These are phyloP conservation scores for Annulohypoxylon nitens DNA, from an alignment of 495 filamentous ascomycete species.

Conservation along the genomic window DNA sequence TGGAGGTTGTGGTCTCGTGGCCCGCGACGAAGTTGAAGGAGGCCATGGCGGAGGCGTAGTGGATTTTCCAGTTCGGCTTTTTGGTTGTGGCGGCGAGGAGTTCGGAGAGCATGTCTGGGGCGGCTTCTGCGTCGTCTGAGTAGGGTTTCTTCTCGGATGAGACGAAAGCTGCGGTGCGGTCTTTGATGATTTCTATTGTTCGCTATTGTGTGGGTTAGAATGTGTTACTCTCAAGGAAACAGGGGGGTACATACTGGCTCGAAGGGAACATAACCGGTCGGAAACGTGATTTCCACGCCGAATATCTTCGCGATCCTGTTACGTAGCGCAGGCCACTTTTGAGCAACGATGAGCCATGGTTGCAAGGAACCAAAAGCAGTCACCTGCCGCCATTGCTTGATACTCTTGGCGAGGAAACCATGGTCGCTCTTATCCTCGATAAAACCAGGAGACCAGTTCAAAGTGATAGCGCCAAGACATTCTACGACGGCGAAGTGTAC, in stretches of 20 bases:
- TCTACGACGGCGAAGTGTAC: slow-evolving; percentile 60
- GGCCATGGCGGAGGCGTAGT: slow-evolving; percentile 46
- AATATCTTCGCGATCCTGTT: slow-evolving; percentile 25
- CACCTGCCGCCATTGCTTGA: slow-evolving; percentile 54
- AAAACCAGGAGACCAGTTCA: slow-evolving; percentile 58
- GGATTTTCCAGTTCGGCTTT: slow-evolving; percentile 52
- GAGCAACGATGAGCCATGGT: slow-evolving; percentile 14
- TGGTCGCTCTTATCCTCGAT: slow-evolving; percentile 52
- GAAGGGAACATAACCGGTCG: slow-evolving; percentile 27
- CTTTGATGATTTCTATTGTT: slow-evolving; percentile 14
- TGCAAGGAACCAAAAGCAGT: slow-evolving; percentile 51
- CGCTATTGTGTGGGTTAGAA: neutral
- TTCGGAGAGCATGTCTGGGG: slow-evolving; percentile 52
- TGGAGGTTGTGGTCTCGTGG: slow-evolving; percentile 64
- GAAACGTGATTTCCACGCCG: slow-evolving; percentile 20
- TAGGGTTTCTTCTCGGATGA: slow-evolving; percentile 13
- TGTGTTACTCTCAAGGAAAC: neutral
- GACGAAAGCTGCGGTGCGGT: slow-evolving; percentile 23
- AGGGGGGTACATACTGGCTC: slow-evolving; percentile 23
- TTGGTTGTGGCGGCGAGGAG: slow-evolving; percentile 54
- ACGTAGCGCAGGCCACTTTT: slow-evolving; percentile 28
- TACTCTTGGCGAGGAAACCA: slow-evolving; percentile 53
- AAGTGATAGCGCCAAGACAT: slow-evolving; percentile 55
- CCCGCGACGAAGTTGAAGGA: slow-evolving; percentile 64
- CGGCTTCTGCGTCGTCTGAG: neutral